phyloP scores from a whole-genome alignment of 2,329 filamentous ascomycete genomes.

The Falciphora oryzae region DNA sequence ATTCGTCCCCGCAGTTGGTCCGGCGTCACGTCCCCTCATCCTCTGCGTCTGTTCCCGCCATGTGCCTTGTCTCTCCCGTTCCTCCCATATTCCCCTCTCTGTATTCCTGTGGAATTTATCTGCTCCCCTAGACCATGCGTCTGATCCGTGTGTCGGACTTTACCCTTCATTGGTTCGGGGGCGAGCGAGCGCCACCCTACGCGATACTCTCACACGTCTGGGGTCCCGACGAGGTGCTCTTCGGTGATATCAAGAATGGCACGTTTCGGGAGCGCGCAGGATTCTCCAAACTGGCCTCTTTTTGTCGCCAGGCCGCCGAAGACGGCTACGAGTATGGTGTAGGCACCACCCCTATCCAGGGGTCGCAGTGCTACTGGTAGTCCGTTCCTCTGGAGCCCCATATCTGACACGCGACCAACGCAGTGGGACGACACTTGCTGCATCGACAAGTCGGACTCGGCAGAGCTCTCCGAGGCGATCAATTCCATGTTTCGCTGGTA shows the following conservation, averaged over 20 bases:
- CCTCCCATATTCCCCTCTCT: too few relatives aligned
- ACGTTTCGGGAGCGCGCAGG: neutral
- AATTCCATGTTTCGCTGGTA: conserved; percentile 14
- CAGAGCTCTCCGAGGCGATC: conserved; percentile 11
- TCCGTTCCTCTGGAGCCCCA: neutral
- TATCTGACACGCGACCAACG: neutral
- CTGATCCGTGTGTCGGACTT: conserved; percentile 14
- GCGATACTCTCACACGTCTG: conserved; percentile 28
- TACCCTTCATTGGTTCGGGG: conserved; percentile 10
- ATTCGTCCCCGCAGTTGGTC: too few relatives aligned
- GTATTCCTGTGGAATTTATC: neutral
- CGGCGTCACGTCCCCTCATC: too few relatives aligned
- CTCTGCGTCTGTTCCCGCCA: too few relatives aligned
- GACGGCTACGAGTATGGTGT: neutral
- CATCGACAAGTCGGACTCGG: conserved; percentile 12
- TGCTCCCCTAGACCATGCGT: conserved; percentile 12
- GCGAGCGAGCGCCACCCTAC: conserved; percentile 20
- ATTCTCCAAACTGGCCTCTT: neutral
- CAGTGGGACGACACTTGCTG: conserved; percentile 13
- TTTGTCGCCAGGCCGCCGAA: neutral
- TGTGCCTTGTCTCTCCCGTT: too few relatives aligned
- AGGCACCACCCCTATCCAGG: neutral
- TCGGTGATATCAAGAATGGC: neutral
- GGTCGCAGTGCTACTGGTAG: neutral
- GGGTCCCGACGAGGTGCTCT: conserved; percentile 22